Conservation (phyloP, 2,329 filamentous ascomycete species). For the Furcasterigmium sp. region DNA sequence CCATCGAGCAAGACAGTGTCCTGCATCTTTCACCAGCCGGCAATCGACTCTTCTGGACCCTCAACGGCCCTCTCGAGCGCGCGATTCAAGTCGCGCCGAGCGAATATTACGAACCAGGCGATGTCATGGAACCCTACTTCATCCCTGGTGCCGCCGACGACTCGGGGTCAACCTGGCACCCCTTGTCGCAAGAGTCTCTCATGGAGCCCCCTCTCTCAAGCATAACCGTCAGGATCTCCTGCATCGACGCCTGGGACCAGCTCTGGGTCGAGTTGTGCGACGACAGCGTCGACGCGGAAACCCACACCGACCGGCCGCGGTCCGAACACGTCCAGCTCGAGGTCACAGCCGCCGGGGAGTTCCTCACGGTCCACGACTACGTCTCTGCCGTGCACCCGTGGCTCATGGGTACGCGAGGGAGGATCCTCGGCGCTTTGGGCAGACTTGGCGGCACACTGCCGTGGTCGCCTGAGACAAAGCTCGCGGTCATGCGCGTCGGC, state of each 20-base stretch:
- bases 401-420: conserved; percentile 9
- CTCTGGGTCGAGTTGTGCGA: neutral
- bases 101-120: conserved; percentile 5
- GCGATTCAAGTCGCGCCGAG: conserved; percentile 7
- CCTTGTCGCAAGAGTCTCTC: conserved; percentile 11
- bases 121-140: conserved; percentile 8
- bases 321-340: conserved; percentile 7
- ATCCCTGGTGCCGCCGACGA: neutral
- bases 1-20: too few species aligned
- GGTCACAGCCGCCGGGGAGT: conserved; percentile 6
- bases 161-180: conserved; percentile 6
- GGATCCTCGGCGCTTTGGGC: conserved; percentile 1
- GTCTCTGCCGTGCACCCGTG: conserved; percentile 14
- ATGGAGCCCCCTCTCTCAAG: conserved; percentile 2
- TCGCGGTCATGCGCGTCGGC: neutral
- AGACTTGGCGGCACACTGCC: neutral
- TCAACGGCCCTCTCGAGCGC: conserved; percentile 7
- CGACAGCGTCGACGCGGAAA: neutral
- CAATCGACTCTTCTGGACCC: conserved; percentile 3
- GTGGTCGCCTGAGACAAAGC: neutral
- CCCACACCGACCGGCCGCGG: conserved; percentile 2
- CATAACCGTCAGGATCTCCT: conserved; percentile 2
- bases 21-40: too few species aligned
- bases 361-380: conserved; percentile 16
- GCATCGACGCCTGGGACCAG: neutral